phyloP scores from a whole-genome alignment of 345 rosid genomes.

The Pistacia integerrima region DNA sequence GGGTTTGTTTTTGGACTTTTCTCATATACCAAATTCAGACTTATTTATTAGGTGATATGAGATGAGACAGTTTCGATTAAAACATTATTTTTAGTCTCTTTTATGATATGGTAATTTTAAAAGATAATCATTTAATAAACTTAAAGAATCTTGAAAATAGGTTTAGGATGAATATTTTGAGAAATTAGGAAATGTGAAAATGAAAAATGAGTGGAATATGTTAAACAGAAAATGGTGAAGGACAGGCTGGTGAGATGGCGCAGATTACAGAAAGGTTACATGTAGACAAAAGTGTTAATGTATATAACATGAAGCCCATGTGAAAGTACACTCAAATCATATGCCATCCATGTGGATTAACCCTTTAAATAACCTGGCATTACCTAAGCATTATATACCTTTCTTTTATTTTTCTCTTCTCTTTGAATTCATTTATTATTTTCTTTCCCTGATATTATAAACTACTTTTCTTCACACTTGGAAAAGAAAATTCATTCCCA shows the following conservation, averaged over 20 bases:
- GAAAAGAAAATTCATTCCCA: not conserved
- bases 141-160: too few species aligned
- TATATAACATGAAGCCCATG: conserved; percentile 28
- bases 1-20: too few species aligned
- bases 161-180: too few species aligned
- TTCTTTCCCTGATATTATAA: not conserved
- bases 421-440: too few species aligned
- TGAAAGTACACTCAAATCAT: conserved; percentile 22
- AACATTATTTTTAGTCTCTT: too few species aligned
- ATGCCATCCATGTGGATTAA: conserved; percentile 36
- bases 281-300: conserved; percentile 20
- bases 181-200: too few species aligned
- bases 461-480: not conserved
- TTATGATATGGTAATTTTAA: too few species aligned
- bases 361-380: conserved; percentile 25
- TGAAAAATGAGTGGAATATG: too few species aligned
- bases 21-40: too few species aligned
- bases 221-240: not conserved
- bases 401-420: not conserved
- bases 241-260: not conserved
- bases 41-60: too few species aligned
- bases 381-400: conserved; percentile 14
- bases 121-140: too few species aligned
- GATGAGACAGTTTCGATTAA: too few species aligned
- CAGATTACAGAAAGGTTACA: not conserved